Conservation (phyloP, 257 asterid genomes). For the Haberlea rhodopensis region DNA sequence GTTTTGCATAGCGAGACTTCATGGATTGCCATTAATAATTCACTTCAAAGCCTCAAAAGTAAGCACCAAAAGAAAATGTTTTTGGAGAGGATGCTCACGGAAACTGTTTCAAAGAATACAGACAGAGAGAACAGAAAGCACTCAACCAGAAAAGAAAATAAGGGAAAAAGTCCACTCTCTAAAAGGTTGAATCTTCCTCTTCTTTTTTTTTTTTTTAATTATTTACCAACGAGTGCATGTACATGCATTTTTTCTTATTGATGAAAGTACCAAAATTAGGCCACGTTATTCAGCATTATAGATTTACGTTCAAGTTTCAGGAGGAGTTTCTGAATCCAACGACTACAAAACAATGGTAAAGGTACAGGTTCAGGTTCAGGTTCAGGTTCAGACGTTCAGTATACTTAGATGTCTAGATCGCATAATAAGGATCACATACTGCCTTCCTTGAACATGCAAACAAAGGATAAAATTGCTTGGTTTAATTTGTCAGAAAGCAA, state of each 20-base stretch:
- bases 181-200: too few relatives aligned
- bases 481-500: neutral
- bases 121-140: too few relatives aligned
- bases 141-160: too few relatives aligned
- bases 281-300: too few relatives aligned
- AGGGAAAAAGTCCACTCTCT: too few relatives aligned
- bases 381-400: too few relatives aligned
- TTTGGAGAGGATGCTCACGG: neutral
- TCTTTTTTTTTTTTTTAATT: too few relatives aligned
- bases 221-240: too few relatives aligned
- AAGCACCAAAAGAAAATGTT: neutral
- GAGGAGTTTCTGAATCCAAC: neutral
- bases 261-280: too few relatives aligned
- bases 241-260: too few relatives aligned
- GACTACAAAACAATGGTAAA: constrained; percentile 1
- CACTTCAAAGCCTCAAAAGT: neutral
- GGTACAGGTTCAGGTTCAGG: neutral
- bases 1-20: neutral
- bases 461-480: neutral
- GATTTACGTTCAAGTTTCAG: neutral
- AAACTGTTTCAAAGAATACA: neutral
- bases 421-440: neutral
- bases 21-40: constrained; percentile 8
- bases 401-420: too few relatives aligned
- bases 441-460: neutral